Percentiles rank a stretch among this genome's conserved stretches.
Conservation (phyloP, 352 stramenopile species). For the Globisporangium alternatum region DNA sequence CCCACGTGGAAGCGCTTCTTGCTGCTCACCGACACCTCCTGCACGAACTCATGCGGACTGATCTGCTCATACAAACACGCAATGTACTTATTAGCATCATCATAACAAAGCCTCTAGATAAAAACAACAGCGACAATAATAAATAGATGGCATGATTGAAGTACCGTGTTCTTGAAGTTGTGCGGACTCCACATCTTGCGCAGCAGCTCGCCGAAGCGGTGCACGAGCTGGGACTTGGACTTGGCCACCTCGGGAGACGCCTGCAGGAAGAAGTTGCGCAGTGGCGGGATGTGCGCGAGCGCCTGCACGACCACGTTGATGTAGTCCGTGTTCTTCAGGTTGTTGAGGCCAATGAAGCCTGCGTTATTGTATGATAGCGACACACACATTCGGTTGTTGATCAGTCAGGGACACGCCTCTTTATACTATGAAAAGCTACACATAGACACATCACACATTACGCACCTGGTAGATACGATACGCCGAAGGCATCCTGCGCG, state of each 20-base stretch:
- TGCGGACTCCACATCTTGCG: slow-evolving; percentile 97
- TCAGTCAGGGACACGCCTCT: background rate
- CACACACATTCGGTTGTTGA: background rate
- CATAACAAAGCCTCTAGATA: background rate
- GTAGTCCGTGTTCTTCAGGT: slow-evolving; percentile 97
- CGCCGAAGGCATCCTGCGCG: slow-evolving; percentile 94
- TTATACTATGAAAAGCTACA: background rate
- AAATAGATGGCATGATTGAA: background rate
- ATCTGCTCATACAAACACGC: slow-evolving; percentile 41
- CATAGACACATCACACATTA: slow-evolving; percentile 2
- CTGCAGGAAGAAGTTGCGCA: slow-evolving; percentile 96
- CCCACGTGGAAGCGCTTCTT: slow-evolving; percentile 97
- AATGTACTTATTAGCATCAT: background rate
- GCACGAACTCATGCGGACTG: slow-evolving; percentile 96
- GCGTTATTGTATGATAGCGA: background rate
- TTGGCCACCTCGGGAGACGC: slow-evolving; percentile 38
- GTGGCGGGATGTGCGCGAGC: slow-evolving; percentile 92
- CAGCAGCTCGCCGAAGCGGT: slow-evolving; percentile 95
- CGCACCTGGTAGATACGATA: slow-evolving; percentile 91
- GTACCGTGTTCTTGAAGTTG: slow-evolving; percentile 97
- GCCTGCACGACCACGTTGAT: slow-evolving; percentile 97
- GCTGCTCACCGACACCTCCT: slow-evolving; percentile 93
- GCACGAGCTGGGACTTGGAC: slow-evolving; percentile 82
- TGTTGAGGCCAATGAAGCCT: slow-evolving; percentile 98
- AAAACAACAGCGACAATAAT: background rate